These are phyloP conservation scores for Syzygium grande DNA, from an alignment of 345 rosid genomes.

Conservation along the genomic window DNA sequence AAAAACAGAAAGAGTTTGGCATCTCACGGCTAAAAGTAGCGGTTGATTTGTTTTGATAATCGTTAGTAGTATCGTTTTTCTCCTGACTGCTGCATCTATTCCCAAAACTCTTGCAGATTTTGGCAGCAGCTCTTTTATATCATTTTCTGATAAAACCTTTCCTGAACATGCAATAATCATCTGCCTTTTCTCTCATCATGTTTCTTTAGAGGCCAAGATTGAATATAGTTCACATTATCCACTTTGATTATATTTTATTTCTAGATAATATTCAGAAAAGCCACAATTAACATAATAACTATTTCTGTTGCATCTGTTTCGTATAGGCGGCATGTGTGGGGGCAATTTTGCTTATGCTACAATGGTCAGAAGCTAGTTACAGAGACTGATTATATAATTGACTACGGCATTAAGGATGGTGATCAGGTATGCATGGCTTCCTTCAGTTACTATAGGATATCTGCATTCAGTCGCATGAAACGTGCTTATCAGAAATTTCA, in stretches of 20 bases:
- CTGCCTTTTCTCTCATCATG: not conserved
- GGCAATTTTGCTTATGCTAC: conserved; percentile 67
- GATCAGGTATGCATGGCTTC: conserved; percentile 48
- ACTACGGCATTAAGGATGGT: conserved; percentile 70
- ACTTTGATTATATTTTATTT: not conserved
- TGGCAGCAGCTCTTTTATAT: not conserved
- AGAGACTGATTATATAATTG: conserved; percentile 37
- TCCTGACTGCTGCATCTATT: not conserved
- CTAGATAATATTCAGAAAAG: not conserved
- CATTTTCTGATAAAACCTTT: not conserved
- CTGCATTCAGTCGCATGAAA: not conserved
- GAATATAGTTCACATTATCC: not conserved
- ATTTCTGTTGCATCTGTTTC: not conserved
- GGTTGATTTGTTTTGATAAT: not conserved
- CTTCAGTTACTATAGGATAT: not conserved
- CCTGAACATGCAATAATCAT: not conserved
- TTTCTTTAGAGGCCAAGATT: not conserved
- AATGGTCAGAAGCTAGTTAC: conserved; percentile 45
- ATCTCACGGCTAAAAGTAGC: not conserved
- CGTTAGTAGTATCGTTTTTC: not conserved
- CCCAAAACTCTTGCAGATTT: not conserved
- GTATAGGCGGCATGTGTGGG: conserved; percentile 85
- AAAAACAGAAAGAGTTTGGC: not conserved
- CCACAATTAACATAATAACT: not conserved
- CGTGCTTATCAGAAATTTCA: not conserved